phyloP scores from a whole-genome alignment of 2,329 filamentous ascomycete genomes.

The Fonsecaea monophora region DNA sequence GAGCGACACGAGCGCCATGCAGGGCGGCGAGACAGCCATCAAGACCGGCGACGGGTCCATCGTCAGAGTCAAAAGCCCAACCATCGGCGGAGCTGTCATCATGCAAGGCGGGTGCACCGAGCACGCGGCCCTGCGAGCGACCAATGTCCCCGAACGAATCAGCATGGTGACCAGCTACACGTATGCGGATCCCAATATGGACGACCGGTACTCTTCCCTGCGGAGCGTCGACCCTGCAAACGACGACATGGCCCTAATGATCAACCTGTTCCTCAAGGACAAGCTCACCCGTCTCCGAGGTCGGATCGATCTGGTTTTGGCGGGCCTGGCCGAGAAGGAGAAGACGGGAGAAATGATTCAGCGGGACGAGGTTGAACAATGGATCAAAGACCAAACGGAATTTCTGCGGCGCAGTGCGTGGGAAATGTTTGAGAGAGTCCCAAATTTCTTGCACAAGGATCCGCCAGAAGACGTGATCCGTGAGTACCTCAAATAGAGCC shows the following conservation, averaged over 20 bases:
- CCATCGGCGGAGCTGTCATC: constrained; percentile 61
- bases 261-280: constrained; percentile 5
- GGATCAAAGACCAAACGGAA: constrained; percentile 18
- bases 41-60: constrained; percentile 59
- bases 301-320: constrained; percentile 10
- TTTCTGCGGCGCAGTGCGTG: constrained; percentile 18
- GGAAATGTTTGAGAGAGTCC: constrained; percentile 20
- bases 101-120: constrained; percentile 72
- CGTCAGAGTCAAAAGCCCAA: constrained; percentile 52
- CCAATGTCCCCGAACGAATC: constrained; percentile 66
- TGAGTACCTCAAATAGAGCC: constrained; percentile 2
- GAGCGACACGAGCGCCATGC: constrained; percentile 55
- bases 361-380: constrained; percentile 15
- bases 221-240: constrained; percentile 14
- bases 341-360: background rate
- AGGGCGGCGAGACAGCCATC: constrained; percentile 63
- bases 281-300: constrained; percentile 18
- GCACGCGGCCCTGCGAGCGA: constrained; percentile 66
- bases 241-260: constrained; percentile 12
- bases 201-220: constrained; percentile 10
- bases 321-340: constrained; percentile 5
- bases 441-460: constrained; percentile 15
- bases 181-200: constrained; percentile 22
- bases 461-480: constrained; percentile 4
- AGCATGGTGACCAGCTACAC: constrained; percentile 63